Base-by-base conservation (phyloP, 495 filamentous ascomycete genomes). In the Penicillium lagena region DNA sequence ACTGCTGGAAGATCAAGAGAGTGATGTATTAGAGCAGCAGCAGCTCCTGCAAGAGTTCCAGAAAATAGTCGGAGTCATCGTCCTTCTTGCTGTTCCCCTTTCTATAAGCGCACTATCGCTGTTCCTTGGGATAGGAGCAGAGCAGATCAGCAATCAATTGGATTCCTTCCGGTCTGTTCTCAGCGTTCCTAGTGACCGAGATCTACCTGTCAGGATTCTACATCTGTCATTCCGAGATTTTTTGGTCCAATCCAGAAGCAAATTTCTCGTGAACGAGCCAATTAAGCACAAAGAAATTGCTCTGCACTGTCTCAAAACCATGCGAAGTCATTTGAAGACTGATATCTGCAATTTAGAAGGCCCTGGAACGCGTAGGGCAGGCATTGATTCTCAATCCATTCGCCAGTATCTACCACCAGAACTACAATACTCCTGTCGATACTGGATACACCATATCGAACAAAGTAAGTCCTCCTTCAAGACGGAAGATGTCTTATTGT, bases 381-480 rank as follows among this genome's bases (percentile, higher is more conserved):
- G 69, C 1, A 54, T 72, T 31, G 46, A 58, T 41, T 8, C 5
- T n/a, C 15, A 46, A 9, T 45, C 17, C 2, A 59, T 69, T 27
- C 29, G 42, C 8, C n/a, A 54, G 0, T 45, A 40, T 15, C 39
- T 76, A 9, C 54, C 61, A 35, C 5, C 50, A 15, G 58, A 64
- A 43, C 37, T 67, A 14, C 47, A 54, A 51, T 72, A 78, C 43
- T 45, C 67, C 22, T 78, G 68, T 49, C 57, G 52, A 9, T 70
- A 73, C 49, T 79, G 69, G 76, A 57, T 69, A 36, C 32, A 67
- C 42, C 71, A 81, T 59, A 22, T 74, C n/a, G n/a, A n/a, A n/a
- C n/a, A n/a, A n/a, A n/a, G n/a, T n/a, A n/a, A n/a, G n/a, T n/a
- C n/a, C n/a, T n/a, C n/a, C n/a, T n/a, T n/a, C n/a, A n/a, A n/a